Conservation (phyloP, 1,139 yeast genomes). For the Yamadazyma diddensiae region DNA sequence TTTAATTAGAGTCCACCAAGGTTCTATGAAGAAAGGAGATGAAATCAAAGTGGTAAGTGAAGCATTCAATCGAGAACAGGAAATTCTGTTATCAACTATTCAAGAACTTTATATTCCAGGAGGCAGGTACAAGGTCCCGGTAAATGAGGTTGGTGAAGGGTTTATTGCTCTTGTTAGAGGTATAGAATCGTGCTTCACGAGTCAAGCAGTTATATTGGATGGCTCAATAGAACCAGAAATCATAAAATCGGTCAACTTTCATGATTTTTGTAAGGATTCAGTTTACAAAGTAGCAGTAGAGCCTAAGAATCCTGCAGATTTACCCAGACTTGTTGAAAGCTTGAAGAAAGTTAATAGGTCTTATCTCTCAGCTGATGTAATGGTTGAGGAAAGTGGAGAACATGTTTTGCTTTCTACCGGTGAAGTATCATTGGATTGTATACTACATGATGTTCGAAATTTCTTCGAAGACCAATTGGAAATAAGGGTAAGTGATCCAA, state of each 20-base stretch:
- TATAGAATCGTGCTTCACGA: conserved; percentile 29
- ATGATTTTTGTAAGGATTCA: conserved; percentile 46
- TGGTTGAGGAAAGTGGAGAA: conserved; percentile 89
- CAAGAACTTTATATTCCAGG: conserved; percentile 57
- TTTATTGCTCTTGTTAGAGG: conserved; percentile 67
- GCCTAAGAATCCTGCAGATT: conserved; percentile 74
- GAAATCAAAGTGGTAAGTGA: conserved; percentile 59
- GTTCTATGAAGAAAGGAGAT: conserved; percentile 49
- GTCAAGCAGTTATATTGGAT: conserved; percentile 27
- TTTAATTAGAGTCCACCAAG: conserved; percentile 61
- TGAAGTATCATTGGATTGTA: conserved; percentile 82
- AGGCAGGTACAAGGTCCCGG: conserved; percentile 65
- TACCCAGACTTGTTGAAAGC: conserved; percentile 70
- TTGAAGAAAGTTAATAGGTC: conserved; percentile 59
- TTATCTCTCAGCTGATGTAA: conserved; percentile 63
- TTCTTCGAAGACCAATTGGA: conserved; percentile 59
- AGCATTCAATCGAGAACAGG: conserved; percentile 47
- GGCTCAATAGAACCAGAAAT: conserved; percentile 19
- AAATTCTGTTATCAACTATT: conserved; percentile 44
- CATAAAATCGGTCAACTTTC: not conserved
- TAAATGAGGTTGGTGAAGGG: conserved; percentile 59
- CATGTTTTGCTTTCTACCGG: conserved; percentile 81
- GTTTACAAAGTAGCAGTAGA: conserved; percentile 82
- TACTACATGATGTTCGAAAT: conserved; percentile 70
- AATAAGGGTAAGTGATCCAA: conserved; percentile 82